phyloP scores from a whole-genome alignment of 106 monocot species.

The Dendrobium officinale region DNA sequence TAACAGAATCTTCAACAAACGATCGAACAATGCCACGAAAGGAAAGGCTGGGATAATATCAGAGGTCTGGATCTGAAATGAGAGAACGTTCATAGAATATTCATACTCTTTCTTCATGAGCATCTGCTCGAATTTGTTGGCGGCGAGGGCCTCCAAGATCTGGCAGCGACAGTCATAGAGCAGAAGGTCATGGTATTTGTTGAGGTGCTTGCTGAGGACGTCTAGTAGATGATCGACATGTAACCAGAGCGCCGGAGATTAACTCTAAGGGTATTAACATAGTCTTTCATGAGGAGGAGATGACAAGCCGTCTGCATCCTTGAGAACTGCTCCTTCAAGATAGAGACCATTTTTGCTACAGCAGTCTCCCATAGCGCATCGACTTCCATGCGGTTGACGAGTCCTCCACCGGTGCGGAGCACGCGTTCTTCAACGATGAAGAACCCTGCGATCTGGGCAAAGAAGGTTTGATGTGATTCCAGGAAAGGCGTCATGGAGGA shows the following conservation, averaged over 20 bases:
- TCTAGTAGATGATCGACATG: constrained; percentile 66
- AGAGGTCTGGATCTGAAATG: constrained; percentile 85
- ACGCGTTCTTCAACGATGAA: constrained; percentile 92
- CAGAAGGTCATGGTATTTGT: constrained; percentile 96
- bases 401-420: constrained; percentile 66
- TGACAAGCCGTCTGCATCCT: constrained; percentile 89
- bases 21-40: constrained; percentile 88
- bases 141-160: constrained; percentile 67
- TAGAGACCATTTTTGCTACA: constrained; percentile 77
- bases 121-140: constrained; percentile 87
- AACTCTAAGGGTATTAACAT: constrained; percentile 65
- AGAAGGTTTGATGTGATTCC: constrained; percentile 85
- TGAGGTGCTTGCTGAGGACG: constrained; percentile 71
- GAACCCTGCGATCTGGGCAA: constrained; percentile 95
- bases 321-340: constrained; percentile 90
- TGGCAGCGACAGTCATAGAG: constrained; percentile 80
- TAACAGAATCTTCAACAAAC: constrained; percentile 89
- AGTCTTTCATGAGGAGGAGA: constrained; percentile 84
- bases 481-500: constrained; percentile 86
- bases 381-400: constrained; percentile 60
- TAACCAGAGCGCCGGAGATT: constrained; percentile 74
- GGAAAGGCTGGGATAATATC: constrained; percentile 94
- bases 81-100: constrained; percentile 95
- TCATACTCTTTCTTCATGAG: constrained; percentile 99
- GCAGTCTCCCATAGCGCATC: constrained; percentile 87